Base-by-base conservation (phyloP, 495 filamentous ascomycete genomes). In the Stereocaulon alpinum region DNA sequence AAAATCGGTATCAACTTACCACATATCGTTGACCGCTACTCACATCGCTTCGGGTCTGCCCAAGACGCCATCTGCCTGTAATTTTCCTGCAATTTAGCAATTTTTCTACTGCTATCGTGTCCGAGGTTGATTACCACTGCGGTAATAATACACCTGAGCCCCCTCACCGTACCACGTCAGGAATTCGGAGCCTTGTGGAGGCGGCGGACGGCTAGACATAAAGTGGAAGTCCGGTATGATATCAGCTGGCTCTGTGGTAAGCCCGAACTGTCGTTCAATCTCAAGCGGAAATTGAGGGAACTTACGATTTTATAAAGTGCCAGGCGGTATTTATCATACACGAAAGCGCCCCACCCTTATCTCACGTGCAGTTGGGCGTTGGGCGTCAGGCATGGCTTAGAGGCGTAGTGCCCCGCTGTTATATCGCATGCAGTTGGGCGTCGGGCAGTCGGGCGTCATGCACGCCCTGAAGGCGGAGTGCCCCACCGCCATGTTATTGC, bases 21-120 rank as follows among this genome's bases (percentile, higher is more conserved):
- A 42, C 59, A 56, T 61, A 61, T 61, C 52, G 51, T 48, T 56
- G 40, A 15, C 53, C 43, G 40, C 59, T 61, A 56, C 59, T 61
- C 32, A 48, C 59, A 34, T 40, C 29, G 42, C 43, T 61, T 50
- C 29, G 53, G 29, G 56, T 61, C 53, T 56, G 42, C 53, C 17
- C 59, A 49, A 55, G 59, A 29, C 59, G 59, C 59, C 59, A 61
- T 56, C 56, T 51, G 27, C 53, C 59, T 61, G 51, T 9, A 56
- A 29, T 15, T 50, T 6, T 32, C 24, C 29, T 40, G 52, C 15
- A 41, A 20, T 29, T 56, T 47, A 61, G 59, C 43, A 29, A 7
- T 45, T 55, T 22, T 37, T 30, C 17, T 22, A 41, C 20, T 29
- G 29, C 40, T 4, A 29, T 18, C 40, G 17, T 41, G 41, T 50